Conservation (phyloP, 2,329 filamentous ascomycete genomes). For the Trichocomaceae sp. region DNA sequence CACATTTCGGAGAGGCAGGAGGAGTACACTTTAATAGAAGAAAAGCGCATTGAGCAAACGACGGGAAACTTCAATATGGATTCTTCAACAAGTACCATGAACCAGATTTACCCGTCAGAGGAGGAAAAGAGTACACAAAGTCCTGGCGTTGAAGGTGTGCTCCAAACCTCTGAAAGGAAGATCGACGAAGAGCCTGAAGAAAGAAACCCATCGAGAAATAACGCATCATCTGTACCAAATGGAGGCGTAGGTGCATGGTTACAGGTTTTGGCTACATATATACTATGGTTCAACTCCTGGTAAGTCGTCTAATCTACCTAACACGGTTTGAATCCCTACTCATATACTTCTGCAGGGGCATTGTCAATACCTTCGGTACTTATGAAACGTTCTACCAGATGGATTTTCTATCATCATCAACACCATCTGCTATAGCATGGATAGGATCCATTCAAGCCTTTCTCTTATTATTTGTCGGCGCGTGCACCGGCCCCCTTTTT, state of each 20-base stretch:
- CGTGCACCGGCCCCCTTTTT: conserved; percentile 37
- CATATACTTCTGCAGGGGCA: conserved; percentile 11
- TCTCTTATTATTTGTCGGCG: conserved; percentile 40
- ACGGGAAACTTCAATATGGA: background rate
- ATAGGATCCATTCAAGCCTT: conserved; percentile 47
- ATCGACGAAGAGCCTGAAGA: background rate
- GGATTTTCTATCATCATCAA: conserved; percentile 16
- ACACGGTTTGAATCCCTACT: background rate
- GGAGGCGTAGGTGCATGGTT: conserved; percentile 30
- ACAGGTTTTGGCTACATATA: conserved; percentile 26
- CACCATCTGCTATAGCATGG: conserved; percentile 45
- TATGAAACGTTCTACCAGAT: conserved; percentile 31
- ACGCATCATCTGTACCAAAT: conserved; percentile 16
- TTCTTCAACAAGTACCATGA: conserved; percentile 23
- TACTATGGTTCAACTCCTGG: conserved; percentile 31
- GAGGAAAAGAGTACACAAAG: background rate
- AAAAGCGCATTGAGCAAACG: background rate
- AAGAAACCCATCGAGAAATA: conserved; percentile 1
- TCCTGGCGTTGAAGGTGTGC: background rate
- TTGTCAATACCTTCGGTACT: conserved; percentile 25
- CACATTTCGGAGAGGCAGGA: background rate
- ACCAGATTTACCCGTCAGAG: background rate
- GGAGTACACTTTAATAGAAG: background rate
- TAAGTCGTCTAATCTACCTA: background rate
- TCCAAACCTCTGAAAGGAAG: background rate